Conservation (phyloP, 805 yeast genomes). For the Saccharomycopsis fibuligera region DNA sequence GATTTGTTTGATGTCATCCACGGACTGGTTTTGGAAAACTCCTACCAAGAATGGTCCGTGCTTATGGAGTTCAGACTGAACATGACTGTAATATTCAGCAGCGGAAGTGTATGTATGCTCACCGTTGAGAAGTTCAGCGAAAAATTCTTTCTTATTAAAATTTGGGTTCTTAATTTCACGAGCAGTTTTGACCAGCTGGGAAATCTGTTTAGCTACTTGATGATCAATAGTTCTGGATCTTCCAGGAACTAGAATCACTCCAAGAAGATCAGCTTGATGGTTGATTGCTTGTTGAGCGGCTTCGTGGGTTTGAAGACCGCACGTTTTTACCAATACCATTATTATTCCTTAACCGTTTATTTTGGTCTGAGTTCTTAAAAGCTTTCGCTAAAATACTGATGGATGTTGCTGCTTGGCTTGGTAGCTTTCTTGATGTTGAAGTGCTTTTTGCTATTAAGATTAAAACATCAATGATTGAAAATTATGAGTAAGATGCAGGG, state of each 20-base stretch:
- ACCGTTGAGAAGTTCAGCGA: not conserved
- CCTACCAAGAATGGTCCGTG: conserved; percentile 77
- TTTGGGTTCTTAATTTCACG: conserved; percentile 20
- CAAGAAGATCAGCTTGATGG: conserved; percentile 69
- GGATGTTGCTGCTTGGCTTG: too few species aligned
- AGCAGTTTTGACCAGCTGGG: conserved; percentile 28
- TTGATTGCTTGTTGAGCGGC: conserved; percentile 69
- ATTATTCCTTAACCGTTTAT: too few species aligned
- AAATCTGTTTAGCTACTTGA: conserved; percentile 41
- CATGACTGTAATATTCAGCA: conserved; percentile 32
- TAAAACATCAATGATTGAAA: too few species aligned
- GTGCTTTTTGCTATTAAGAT: too few species aligned
- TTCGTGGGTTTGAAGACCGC: conserved; percentile 67
- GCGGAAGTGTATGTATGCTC: not conserved
- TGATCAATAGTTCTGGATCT: conserved; percentile 62
- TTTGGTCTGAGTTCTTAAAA: too few species aligned
- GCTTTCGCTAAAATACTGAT: too few species aligned
- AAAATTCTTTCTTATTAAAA: conserved; percentile 14
- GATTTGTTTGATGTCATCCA: conserved; percentile 46
- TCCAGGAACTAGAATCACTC: conserved; percentile 82
- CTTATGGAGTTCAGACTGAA: conserved; percentile 24
- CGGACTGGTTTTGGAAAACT: conserved; percentile 78
- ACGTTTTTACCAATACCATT: conserved; percentile 66
- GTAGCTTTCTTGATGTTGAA: too few species aligned
- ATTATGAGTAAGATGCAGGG: too few species aligned